phyloP scores from a whole-genome alignment of 306 rosid species.

The Lathyrus aphaca region DNA sequence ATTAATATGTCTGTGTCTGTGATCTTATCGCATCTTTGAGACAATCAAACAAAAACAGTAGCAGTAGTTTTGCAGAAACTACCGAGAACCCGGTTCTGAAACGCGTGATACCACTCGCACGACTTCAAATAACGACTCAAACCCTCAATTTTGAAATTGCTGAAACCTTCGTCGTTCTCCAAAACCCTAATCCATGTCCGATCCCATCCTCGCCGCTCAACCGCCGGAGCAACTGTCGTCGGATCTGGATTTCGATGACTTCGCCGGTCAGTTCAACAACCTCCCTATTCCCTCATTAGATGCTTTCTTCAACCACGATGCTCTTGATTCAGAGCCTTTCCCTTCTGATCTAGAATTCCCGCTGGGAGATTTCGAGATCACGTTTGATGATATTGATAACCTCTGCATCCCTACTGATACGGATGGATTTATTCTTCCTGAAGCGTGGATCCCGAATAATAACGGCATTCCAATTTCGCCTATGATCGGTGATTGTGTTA shows the following conservation, averaged over 20 bases:
- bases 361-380: slow-evolving; percentile 63
- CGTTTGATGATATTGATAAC: slow-evolving; percentile 68
- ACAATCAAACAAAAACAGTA: not conserved
- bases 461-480: slow-evolving; percentile 7
- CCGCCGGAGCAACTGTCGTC: slow-evolving; percentile 9
- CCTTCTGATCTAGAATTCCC: slow-evolving; percentile 57
- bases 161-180: not conserved
- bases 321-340: slow-evolving; percentile 33
- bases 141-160: not conserved
- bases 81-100: not conserved
- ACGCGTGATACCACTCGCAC: slow-evolving; percentile 36
- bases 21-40: not conserved
- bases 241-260: slow-evolving; percentile 37
- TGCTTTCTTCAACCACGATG: slow-evolving; percentile 42
- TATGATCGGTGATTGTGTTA: not conserved
- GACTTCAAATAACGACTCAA: slow-evolving; percentile 5
- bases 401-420: slow-evolving; percentile 60
- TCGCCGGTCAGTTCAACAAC: slow-evolving; percentile 46
- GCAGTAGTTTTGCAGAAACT: not conserved
- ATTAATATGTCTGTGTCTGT: not conserved
- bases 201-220: slow-evolving; percentile 19
- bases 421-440: slow-evolving; percentile 61
- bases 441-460: slow-evolving; percentile 39
- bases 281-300: slow-evolving; percentile 69
- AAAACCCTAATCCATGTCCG: slow-evolving; percentile 49